Conservation (phyloP, 306 rosid genomes). For the Echinosophora koreensis region DNA sequence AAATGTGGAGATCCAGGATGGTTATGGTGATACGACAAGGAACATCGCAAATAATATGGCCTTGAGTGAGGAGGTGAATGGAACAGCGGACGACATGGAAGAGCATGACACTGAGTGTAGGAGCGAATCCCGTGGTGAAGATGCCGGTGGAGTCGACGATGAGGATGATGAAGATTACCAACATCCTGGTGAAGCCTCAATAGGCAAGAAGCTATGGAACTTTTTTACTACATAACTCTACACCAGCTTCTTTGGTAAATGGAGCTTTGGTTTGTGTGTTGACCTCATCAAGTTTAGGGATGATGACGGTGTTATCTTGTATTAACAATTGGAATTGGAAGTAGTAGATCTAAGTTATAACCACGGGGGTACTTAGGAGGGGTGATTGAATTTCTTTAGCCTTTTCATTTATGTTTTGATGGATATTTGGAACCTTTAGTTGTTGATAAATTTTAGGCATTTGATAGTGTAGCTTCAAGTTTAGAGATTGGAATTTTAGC, state of each 20-base stretch:
- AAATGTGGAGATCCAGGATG: constrained; percentile 54
- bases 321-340: constrained; percentile 64
- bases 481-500: constrained; percentile 61
- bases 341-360: constrained; percentile 59
- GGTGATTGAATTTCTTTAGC: constrained; percentile 62
- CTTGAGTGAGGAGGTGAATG: constrained; percentile 93
- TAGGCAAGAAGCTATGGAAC: constrained; percentile 89
- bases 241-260: constrained; percentile 26
- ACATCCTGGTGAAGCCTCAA: constrained; percentile 85
- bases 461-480: constrained; percentile 62
- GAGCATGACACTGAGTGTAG: constrained; percentile 55
- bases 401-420: constrained; percentile 50
- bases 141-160: constrained; percentile 51
- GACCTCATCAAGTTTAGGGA: constrained; percentile 63
- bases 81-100: constrained; percentile 59
- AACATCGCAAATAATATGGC: constrained; percentile 45
- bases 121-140: constrained; percentile 70
- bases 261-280: constrained; percentile 46
- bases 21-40: constrained; percentile 52
- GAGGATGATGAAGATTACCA: constrained; percentile 63
- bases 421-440: constrained; percentile 47
- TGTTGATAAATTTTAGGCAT: constrained; percentile 60
- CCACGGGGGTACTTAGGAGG: constrained; percentile 52
- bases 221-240: constrained; percentile 74
- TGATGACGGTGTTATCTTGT: constrained; percentile 53